Evolutionary conservation across 2,329 filamentous ascomycete genomes (phyloP).

Genomic region (Zymoseptoria passerinii): DNA sequence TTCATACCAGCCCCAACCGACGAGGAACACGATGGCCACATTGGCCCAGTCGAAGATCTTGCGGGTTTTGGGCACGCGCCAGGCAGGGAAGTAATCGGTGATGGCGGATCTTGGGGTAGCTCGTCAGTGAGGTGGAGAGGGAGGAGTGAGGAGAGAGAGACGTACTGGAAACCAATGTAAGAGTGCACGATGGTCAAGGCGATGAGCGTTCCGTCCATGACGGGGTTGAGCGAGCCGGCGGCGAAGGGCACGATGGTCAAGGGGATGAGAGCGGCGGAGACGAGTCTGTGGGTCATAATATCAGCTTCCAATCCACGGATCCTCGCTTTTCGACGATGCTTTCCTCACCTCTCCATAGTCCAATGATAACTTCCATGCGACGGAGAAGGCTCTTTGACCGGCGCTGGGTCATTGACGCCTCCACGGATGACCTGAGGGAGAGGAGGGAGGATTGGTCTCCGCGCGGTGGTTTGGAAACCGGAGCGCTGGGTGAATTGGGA

Average conservation of each 20-base stretch:
- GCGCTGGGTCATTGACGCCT: slow-evolving; percentile 77
- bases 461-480: slow-evolving; percentile 78
- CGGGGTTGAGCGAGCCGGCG: slow-evolving; percentile 80
- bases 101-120: slow-evolving; percentile 53
- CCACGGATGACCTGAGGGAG: slow-evolving; percentile 51
- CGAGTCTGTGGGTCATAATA: slow-evolving; percentile 44
- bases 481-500: slow-evolving; percentile 43
- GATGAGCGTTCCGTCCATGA: slow-evolving; percentile 78
- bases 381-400: slow-evolving; percentile 62
- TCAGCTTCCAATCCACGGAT: slow-evolving; percentile 5
- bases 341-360: slow-evolving; percentile 69
- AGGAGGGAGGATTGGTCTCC: slow-evolving; percentile 69
- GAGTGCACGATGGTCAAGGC: slow-evolving; percentile 80
- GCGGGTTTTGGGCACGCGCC: slow-evolving; percentile 59
- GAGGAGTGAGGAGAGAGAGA: slow-evolving; percentile 5
- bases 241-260: slow-evolving; percentile 87
- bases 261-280: slow-evolving; percentile 75
- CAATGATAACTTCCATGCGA: slow-evolving; percentile 96
- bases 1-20: slow-evolving; percentile 87
- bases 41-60: slow-evolving; percentile 68
- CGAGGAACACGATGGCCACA: slow-evolving; percentile 67
- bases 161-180: slow-evolving; percentile 85
- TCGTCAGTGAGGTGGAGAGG: not conserved
- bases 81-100: slow-evolving; percentile 79
- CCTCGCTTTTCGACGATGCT: not conserved